These are phyloP conservation scores for Colletotrichum trifolii DNA, from an alignment of 2,329 filamentous ascomycete species.

Conservation along the genomic window DNA sequence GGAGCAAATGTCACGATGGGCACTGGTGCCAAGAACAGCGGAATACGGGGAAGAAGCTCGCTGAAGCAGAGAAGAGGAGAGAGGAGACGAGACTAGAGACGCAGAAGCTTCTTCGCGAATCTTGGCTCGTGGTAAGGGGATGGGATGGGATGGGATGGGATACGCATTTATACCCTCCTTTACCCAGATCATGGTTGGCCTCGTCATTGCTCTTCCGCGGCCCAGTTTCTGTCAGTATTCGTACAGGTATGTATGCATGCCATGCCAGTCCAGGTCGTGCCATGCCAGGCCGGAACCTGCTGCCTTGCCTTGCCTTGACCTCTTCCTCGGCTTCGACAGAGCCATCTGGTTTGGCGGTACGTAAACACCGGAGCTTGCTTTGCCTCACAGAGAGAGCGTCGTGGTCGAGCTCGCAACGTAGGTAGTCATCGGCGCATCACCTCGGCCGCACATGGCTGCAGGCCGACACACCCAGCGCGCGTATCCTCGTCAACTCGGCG, in stretches of 20 bases:
- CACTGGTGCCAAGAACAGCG: constrained; percentile 11
- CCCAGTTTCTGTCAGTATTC: too few species aligned
- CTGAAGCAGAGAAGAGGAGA: background rate
- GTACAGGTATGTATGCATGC: background rate
- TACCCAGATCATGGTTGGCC: background rate
- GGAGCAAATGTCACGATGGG: background rate
- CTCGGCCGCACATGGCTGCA: constrained; percentile 25
- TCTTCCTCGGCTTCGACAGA: constrained; percentile 24
- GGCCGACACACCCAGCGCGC: constrained; percentile 11
- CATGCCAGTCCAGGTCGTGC: constrained; percentile 6
- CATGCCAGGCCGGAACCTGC: constrained; percentile 4
- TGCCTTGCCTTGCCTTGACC: constrained; percentile 29
- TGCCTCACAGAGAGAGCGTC: too few species aligned
- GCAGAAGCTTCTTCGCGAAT: background rate
- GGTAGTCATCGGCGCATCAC: constrained; percentile 34
- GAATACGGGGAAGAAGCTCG: background rate
- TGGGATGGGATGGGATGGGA: too few species aligned
- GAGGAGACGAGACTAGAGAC: background rate
- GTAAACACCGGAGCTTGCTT: constrained; percentile 10
- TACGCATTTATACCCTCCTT: constrained; percentile 20
- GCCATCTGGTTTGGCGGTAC: constrained; percentile 5
- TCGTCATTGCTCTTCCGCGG: constrained; percentile 3
- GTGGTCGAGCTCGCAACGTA: constrained; percentile 22
- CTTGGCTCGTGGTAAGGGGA: constrained; percentile 2
- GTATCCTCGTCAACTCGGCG: background rate